Base-by-base conservation (phyloP, 108 stramenopile genomes). In the Pseudonitzschia pungens region DNA sequence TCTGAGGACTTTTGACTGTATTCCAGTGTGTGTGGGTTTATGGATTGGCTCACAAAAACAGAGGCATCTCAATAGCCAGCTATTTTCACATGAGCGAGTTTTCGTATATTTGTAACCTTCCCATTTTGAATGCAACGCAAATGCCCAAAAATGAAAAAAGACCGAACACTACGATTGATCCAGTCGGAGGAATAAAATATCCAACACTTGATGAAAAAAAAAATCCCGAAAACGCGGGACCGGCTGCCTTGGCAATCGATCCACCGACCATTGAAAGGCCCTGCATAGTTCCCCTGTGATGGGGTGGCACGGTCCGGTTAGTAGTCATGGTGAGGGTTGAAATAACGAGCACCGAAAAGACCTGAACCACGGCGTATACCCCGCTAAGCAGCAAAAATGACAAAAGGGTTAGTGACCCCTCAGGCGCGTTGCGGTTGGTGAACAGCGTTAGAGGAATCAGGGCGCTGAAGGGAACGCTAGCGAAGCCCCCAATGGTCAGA, bases 221-320 rank as follows among this genome's bases (percentile, higher is more conserved):
- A 36, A 42, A 20, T 1, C 91, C 91, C 20, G 79, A 87, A 73
- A 88, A 58, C 9, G 76, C 43, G 3, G 91, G 91, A 20, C 87
- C 91, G 15, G 80, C 14, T 18, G 69, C 86, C 63, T 85, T 86
- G 14, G 81, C 81, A 5, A 86, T 32, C n/a, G 84, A 83, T 15
- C 83, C 86, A 4, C 86, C 91, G 20, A 92, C 44, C 33, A 84
- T 78, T 6, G 78, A 68, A 0, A 92, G 64, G 15, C 88, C 91
- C 70, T 92, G 89, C 91, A 87, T 83, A 8, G 85, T 84, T 24
- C 83, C 86, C 32, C 91, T 76, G 45, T 82, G 80, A 22, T 81
- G 71, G 16, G 72, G 60, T 16, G 81, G 77, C 4, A 92, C 91
- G 24, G 91, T 86, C 51, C 79, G 63, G 54, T 92, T 92, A 10